Percentiles rank a stretch among this genome's conserved stretches.
Evolutionary conservation across 2,329 filamentous ascomycete species (phyloP).

Genomic region (Incumbomyces lentus): DNA sequence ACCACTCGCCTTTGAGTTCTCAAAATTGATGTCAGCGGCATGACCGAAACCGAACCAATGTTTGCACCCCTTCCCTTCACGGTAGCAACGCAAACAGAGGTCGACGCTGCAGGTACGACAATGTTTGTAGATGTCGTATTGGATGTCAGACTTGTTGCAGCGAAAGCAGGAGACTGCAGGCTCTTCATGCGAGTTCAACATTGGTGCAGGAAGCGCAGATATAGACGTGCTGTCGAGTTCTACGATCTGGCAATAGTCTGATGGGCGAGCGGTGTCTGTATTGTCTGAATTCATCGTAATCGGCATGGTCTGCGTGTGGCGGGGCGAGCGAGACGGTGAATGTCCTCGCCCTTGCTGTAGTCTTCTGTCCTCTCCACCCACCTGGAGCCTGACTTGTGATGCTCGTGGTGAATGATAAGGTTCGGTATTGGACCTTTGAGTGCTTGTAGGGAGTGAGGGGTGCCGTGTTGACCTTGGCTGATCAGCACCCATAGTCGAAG

Average conservation of each 20-base stretch:
- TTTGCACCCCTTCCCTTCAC: conserved; percentile 62
- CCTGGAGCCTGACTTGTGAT: conserved; percentile 2
- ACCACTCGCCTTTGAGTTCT: conserved; percentile 37
- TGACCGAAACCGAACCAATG: conserved; percentile 85
- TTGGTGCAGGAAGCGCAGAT: background rate
- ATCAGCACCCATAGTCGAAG: background rate
- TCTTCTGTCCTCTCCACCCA: conserved; percentile 3
- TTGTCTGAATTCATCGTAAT: background rate
- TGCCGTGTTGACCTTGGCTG: too few species aligned
- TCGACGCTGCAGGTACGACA: conserved; percentile 62
- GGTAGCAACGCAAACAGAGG: conserved; percentile 73
- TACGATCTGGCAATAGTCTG: background rate
- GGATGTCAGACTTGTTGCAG: conserved; percentile 62
- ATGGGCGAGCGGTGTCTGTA: background rate
- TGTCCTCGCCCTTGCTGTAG: background rate
- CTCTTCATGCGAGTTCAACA: conserved; percentile 34
- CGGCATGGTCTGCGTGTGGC: background rate
- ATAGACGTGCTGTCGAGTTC: conserved; percentile 9
- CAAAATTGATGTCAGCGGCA: conserved; percentile 58
- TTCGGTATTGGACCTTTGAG: background rate
- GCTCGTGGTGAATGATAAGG: background rate
- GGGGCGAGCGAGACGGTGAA: conserved; percentile 2
- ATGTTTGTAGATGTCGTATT: conserved; percentile 79
- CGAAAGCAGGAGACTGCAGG: conserved; percentile 63
- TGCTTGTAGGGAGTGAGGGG: background rate